A percentile compares a stretch with the other conserved stretches of the same genome.
Evolutionary conservation across 345 rosid species (phyloP).

Genomic region (Luvunga scandens): DNA sequence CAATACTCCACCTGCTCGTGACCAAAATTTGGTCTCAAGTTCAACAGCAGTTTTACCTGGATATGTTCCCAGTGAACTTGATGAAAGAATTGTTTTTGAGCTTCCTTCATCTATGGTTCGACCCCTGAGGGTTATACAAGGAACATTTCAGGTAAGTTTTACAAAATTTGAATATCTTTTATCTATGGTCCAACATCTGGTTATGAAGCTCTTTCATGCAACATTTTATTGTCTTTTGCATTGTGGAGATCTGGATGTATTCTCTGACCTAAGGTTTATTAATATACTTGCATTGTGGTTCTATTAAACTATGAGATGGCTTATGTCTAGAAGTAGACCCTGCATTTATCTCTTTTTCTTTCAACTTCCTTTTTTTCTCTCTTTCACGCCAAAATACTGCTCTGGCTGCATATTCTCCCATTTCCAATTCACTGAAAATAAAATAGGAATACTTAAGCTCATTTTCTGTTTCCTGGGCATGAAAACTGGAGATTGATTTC

Average conservation of each 20-base stretch:
- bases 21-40: slow-evolving; percentile 46
- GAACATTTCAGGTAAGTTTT: slow-evolving; percentile 87
- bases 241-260: neutral
- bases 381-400: neutral
- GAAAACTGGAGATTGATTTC: slow-evolving; percentile 10
- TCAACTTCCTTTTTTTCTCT: neutral
- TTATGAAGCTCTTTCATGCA: neutral
- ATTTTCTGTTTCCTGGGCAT: slow-evolving; percentile 4
- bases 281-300: neutral
- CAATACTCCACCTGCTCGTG: slow-evolving; percentile 49
- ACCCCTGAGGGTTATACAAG: slow-evolving; percentile 74
- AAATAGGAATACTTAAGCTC: neutral
- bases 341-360: neutral
- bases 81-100: slow-evolving; percentile 92
- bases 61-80: slow-evolving; percentile 79
- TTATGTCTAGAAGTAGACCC: neutral
- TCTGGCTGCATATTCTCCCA: neutral
- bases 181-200: neutral
- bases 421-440: neutral
- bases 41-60: slow-evolving; percentile 74
- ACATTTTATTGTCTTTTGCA: neutral
- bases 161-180: neutral
- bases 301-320: neutral
- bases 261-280: neutral
- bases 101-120: slow-evolving; percentile 95